phyloP scores from a whole-genome alignment of 2,329 filamentous ascomycete genomes.

The Neonectria punicea region DNA sequence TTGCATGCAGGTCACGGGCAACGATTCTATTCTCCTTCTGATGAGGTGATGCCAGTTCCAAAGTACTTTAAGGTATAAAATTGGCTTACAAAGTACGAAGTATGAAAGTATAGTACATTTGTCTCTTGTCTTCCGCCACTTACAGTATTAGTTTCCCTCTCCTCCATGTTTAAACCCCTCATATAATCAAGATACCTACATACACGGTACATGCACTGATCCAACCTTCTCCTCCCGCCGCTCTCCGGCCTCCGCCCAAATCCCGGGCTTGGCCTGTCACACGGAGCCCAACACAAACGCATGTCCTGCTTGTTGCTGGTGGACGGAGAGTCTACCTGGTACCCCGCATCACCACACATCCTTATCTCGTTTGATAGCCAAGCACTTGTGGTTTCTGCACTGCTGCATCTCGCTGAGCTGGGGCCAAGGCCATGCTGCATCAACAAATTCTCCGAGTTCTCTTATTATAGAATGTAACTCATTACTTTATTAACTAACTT shows the following conservation, averaged over 20 bases:
- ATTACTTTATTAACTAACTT: constrained; percentile 7
- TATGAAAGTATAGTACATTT: no score
- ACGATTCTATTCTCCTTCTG: no score
- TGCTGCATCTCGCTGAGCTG: constrained; percentile 2
- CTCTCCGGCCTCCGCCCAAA: background rate
- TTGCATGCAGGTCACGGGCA: constrained; percentile 8
- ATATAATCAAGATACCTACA: background rate
- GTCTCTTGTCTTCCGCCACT: no score
- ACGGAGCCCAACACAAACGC: background rate
- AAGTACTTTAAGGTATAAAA: background rate
- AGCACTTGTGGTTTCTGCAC: constrained; percentile 1
- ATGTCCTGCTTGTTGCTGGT: background rate
- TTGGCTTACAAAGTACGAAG: no score
- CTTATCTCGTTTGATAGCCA: constrained; percentile 30
- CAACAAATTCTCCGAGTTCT: constrained; percentile 14
- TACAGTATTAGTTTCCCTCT: no score
- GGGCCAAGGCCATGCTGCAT: constrained; percentile 8
- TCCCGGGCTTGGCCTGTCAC: background rate
- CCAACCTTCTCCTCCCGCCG: no score
- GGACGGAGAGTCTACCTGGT: background rate
- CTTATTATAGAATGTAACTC: background rate
- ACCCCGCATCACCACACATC: constrained; percentile 20
- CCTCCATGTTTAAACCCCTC: background rate
- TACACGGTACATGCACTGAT: no score
- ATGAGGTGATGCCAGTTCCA: no score